Evolutionary conservation across 345 rosid genomes (phyloP).

Genomic region (Populus nigra): DNA sequence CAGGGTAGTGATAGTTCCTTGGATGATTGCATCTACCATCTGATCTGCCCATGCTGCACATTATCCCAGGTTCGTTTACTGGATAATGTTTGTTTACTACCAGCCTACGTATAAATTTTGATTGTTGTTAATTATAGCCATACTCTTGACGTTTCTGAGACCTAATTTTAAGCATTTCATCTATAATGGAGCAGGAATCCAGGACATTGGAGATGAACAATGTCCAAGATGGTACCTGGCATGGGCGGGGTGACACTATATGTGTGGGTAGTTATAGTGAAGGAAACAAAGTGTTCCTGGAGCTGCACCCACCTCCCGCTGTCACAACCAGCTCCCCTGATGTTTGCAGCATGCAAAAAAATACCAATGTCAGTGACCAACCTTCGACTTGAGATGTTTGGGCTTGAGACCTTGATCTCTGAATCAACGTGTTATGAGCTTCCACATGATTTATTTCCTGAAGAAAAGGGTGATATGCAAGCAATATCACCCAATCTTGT

Average conservation of each 20-base stretch:
- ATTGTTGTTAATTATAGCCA: too few relatives aligned
- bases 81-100: too few relatives aligned
- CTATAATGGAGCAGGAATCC: constrained; percentile 56
- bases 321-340: constrained; percentile 44
- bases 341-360: constrained; percentile 31
- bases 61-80: constrained; percentile 58
- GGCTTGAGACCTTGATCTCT: background rate
- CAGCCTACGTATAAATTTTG: too few relatives aligned
- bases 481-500: too few relatives aligned
- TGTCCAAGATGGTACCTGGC: constrained; percentile 91
- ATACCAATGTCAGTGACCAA: constrained; percentile 13
- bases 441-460: too few relatives aligned
- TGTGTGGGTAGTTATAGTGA: constrained; percentile 60
- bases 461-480: too few relatives aligned
- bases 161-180: background rate
- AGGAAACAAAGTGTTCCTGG: constrained; percentile 48
- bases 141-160: background rate
- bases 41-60: constrained; percentile 74
- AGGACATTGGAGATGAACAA: constrained; percentile 95
- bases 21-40: constrained; percentile 78
- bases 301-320: constrained; percentile 47
- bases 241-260: constrained; percentile 86
- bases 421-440: too few relatives aligned
- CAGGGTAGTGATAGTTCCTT: constrained; percentile 67
- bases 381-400: constrained; percentile 7